Evolutionary conservation across 495 filamentous ascomycete genomes (phyloP).

Genomic region (Penicillium turbatum): DNA sequence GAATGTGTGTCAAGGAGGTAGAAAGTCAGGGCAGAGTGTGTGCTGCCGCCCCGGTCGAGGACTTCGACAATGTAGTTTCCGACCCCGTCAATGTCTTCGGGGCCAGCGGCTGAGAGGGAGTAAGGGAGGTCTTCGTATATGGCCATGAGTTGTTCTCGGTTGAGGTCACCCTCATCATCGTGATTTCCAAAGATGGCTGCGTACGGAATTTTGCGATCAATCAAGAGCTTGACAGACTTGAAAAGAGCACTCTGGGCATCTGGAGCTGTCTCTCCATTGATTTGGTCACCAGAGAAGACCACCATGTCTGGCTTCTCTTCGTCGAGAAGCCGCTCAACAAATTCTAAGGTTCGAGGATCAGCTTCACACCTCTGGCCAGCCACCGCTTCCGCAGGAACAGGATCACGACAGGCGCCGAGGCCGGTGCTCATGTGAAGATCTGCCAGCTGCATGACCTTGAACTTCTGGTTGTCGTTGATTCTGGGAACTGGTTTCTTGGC

Average conservation of each 20-base stretch:
- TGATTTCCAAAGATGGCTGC: constrained; percentile 96
- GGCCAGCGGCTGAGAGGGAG: constrained; percentile 77
- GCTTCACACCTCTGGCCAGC: constrained; percentile 81
- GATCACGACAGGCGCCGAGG: constrained; percentile 76
- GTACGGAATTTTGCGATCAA: constrained; percentile 84
- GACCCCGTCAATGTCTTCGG: constrained; percentile 77
- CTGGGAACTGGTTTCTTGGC: constrained; percentile 62
- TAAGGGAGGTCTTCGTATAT: constrained; percentile 83
- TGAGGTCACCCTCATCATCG: constrained; percentile 85
- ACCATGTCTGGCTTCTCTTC: constrained; percentile 91
- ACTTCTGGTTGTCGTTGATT: constrained; percentile 83
- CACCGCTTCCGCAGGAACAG: constrained; percentile 60
- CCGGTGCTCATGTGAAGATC: constrained; percentile 92
- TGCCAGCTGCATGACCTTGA: constrained; percentile 93
- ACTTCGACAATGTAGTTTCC: constrained; percentile 96
- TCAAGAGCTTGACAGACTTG: constrained; percentile 84
- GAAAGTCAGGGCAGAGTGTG: constrained; percentile 85
- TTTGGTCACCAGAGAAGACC: constrained; percentile 86
- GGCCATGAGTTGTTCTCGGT: constrained; percentile 72
- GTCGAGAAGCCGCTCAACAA: constrained; percentile 75
- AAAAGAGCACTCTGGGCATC: constrained; percentile 93
- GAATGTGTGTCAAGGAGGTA: constrained; percentile 92
- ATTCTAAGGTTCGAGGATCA: constrained; percentile 86
- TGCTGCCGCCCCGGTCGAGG: constrained; percentile 68
- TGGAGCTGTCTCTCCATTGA: constrained; percentile 87